Evolutionary conservation across 768 basidiomycete species (phyloP).

Genomic region (Guyanaporus albipodus): DNA sequence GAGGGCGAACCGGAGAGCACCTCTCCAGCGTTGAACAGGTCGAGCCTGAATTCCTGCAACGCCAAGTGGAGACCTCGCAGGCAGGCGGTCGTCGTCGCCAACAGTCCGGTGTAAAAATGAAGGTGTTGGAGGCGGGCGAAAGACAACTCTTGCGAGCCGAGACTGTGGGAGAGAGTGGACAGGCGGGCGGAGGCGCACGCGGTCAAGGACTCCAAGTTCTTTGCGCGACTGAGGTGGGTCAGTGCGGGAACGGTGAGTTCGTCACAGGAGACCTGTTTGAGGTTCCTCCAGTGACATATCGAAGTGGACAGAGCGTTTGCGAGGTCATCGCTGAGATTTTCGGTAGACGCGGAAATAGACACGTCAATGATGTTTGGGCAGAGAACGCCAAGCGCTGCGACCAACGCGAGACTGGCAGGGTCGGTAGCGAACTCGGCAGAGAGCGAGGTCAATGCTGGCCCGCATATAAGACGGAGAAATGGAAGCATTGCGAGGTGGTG

Average conservation of each 20-base stretch:
- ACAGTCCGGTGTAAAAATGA: conserved; percentile 16
- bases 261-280: conserved; percentile 18
- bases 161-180: conserved; percentile 7
- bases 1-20: conserved; percentile 1
- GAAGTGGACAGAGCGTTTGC: conserved; percentile 15
- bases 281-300: conserved; percentile 18
- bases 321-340: conserved; percentile 7
- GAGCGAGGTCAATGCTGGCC: conserved; percentile 16
- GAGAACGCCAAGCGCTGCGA: conserved; percentile 8
- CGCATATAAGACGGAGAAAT: conserved; percentile 23
- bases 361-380: conserved; percentile 22
- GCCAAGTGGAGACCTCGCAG: conserved; percentile 6
- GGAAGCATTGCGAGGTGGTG: conserved; percentile 18
- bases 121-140: conserved; percentile 16
- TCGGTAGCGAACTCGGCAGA: conserved; percentile 20
- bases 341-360: conserved; percentile 10
- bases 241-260: conserved; percentile 18
- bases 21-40: conserved; percentile 19
- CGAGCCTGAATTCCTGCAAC: conserved; percentile 19
- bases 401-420: conserved; percentile 11
- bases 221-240: conserved; percentile 14
- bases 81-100: conserved; percentile 11
- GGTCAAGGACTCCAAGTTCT: conserved; percentile 15
- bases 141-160: not conserved
- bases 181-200: conserved; percentile 10